A percentile compares a stretch with the other conserved stretches of the same genome.
These are phyloP conservation scores for Aegilops sharonensis DNA, from an alignment of 176 grass and related monocot species.

Conservation along the genomic window DNA sequence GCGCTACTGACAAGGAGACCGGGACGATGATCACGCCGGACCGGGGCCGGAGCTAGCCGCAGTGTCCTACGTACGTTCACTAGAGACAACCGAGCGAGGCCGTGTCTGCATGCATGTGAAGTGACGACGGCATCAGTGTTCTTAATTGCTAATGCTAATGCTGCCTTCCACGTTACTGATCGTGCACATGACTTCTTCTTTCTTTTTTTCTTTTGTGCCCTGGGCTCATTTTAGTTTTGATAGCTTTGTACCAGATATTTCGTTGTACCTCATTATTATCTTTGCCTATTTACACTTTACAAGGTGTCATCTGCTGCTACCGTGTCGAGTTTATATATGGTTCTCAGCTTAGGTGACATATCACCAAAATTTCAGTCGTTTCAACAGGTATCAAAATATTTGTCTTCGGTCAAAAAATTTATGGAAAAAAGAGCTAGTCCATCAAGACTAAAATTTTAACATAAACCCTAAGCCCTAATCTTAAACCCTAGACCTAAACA, in stretches of 20 bases:
- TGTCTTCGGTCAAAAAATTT: too few relatives aligned
- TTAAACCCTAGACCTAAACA: too few relatives aligned
- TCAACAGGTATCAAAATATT: too few relatives aligned
- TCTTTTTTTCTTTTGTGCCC: too few relatives aligned
- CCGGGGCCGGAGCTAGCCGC: background rate
- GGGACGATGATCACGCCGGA: constrained; percentile 5
- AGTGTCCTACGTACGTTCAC: background rate
- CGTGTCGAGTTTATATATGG: too few relatives aligned
- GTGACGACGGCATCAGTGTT: background rate
- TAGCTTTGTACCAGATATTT: background rate
- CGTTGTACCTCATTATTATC: background rate
- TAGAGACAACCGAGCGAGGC: constrained; percentile 2
- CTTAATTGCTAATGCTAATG: background rate
- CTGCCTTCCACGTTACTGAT: background rate
- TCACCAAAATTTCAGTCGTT: too few relatives aligned
- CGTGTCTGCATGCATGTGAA: background rate
- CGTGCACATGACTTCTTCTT: too few relatives aligned
- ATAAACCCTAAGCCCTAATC: too few relatives aligned
- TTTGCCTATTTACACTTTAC: background rate
- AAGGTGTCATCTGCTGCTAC: too few relatives aligned
- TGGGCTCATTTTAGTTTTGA: background rate
- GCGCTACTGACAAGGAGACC: constrained; percentile 24
- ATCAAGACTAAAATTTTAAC: too few relatives aligned
- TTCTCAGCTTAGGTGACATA: too few relatives aligned
- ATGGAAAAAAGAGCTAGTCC: too few relatives aligned